Conservation (phyloP, 2,329 filamentous ascomycete genomes). For the Sporothrix schenckii region DNA sequence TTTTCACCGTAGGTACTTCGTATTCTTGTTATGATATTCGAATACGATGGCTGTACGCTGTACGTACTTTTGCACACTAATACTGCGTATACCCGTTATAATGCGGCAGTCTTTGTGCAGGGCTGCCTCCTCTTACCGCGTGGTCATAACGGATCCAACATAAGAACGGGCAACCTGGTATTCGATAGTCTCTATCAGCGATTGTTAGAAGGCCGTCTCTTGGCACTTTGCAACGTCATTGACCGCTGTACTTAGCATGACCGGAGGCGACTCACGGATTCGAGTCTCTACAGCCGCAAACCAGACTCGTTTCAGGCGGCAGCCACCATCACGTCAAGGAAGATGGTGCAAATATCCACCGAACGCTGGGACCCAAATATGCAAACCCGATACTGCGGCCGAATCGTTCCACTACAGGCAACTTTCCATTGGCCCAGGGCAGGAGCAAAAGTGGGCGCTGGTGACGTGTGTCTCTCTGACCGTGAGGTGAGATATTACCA, state of each 20-base stretch:
- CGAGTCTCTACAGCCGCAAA: conserved; percentile 2
- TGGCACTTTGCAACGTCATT: not conserved
- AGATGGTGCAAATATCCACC: not conserved
- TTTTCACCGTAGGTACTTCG: not conserved
- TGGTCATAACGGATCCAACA: not conserved
- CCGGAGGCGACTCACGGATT: not conserved
- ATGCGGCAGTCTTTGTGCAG: not conserved
- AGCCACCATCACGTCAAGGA: not conserved
- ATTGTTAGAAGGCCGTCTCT: not conserved
- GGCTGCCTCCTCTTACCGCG: no score
- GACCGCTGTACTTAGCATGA: not conserved
- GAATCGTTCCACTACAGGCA: not conserved
- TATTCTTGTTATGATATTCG: not conserved
- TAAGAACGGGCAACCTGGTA: not conserved
- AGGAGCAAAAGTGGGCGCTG: conserved; percentile 12
- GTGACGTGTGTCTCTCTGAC: conserved; percentile 10
- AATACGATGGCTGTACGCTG: not conserved
- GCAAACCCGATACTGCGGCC: conserved; percentile 12
- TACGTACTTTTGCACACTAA: not conserved
- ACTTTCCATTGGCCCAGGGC: not conserved
- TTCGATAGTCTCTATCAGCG: not conserved
- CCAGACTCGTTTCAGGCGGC: conserved; percentile 1
- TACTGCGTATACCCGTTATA: not conserved
- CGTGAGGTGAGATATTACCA: conserved; percentile 2
- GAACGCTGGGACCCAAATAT: not conserved